Evolutionary conservation across 1,284 basidiomycete genomes (phyloP), one percentile per base, ranked within the genome.

Genomic region (Ceratobasidium papillatum): DNA sequence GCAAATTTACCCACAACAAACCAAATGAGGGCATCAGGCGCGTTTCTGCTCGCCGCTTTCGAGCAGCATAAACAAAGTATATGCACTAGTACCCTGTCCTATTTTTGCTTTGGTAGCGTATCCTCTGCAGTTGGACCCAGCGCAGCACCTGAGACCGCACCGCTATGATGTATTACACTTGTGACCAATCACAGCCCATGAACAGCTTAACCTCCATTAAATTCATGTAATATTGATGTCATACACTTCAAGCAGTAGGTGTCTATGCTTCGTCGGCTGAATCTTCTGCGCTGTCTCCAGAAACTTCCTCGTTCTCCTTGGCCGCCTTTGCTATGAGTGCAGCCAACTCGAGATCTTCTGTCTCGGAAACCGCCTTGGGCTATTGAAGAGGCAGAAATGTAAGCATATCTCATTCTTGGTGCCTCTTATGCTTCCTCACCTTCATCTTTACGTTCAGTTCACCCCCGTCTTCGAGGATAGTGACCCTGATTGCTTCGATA

Each of bases 361-460:
- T 94, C 82, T 98, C 96, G n/a, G 93, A 95, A 63, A 98, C 92
- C 11, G 95, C 95, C 87, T 98, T 98, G 78, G 96, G 96, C 94
- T 96, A 80, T 47, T 54, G 64, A 41, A 41, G 61, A 47, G 17
- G 51, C 38, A 66, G 62, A 52, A 56, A 4, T 52, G 36, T 59
- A 34, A 41, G 14, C 43, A 61, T 47, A 34, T 41, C n/a, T 22
- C 45, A 51, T 43, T 49, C 27, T 30, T 17, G 22, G 25, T 5
- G 14, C n/a, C 19, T 27, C 5, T 22, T 7, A 41, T 11, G 14
- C 14, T 0, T 43, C 81, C 85, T 74, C 77, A 93, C 95, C 90
- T 94, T 97, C 96, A 99, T 99, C 87, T 99, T 99, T 72, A 99
- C 91, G 34, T 93, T 87, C 77, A 98, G 86, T 65, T 89, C 89